Evolutionary conservation across 2,329 filamentous ascomycete species (phyloP), one percentile per base, ranked within the genome.

Genomic region (Huntiella bhutanensis): DNA sequence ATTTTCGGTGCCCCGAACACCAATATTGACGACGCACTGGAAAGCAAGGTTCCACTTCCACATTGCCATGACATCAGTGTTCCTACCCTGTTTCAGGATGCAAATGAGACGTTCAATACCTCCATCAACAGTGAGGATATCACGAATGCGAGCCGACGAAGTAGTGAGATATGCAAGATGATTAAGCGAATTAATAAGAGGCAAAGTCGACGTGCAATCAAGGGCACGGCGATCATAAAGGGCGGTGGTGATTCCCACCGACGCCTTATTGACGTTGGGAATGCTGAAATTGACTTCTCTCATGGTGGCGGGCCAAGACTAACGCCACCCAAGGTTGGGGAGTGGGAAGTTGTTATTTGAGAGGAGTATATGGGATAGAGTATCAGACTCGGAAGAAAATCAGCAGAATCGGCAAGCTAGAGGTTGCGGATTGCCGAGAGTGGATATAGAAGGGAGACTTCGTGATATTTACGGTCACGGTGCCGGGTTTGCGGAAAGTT

Each of bases 1-100:
- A 54, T 76, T 79, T 65, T 98, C 91, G 10, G 91, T 95, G 50
- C 91, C 91, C 54, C 91, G 77, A 50, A 98, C 88, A 48, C 91
- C 91, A 58, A 98, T 96, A 62, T 98, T 98, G 60, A 98, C 91
- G 53, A 96, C 87, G 62, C 91, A 98, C 64, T 96, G 91, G 62
- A 98, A 98, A 45, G 91, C 91, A 52, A 98, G 72, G 59, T 95
- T 98, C 91, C 91, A 98, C 65, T 96, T 96, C 91, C 91, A 98
- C 83, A 94, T 94, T 62, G 95, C 88, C 88, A 96, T 95, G 78
- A 95, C 81, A 61, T 98, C 88, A 64, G 87, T 92, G 65, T 84
- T 95, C 59, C 91, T 75, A 52, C 91, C 91, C 64, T 94, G 85
- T 64, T 98, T 98, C 62, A 98, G 75, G 58, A 98, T 95, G 72